Percentiles rank a stretch among this genome's conserved stretches.
phyloP scores from a whole-genome alignment of 305 asterid species.

The Fraxinus nigra region DNA sequence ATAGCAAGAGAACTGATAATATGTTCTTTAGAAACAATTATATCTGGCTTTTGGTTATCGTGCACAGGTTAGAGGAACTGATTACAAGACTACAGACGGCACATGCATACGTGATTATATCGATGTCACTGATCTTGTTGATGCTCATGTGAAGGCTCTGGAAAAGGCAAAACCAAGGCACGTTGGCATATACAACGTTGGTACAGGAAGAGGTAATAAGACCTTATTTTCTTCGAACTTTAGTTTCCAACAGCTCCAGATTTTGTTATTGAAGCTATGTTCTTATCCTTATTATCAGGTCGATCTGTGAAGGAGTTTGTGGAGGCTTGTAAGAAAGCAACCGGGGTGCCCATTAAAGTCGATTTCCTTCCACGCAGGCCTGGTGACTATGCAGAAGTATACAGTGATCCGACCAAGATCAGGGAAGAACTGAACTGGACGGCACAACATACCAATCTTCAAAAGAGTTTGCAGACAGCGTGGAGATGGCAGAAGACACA shows the following conservation, averaged over 20 bases:
- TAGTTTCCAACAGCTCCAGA: neutral
- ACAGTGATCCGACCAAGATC: conserved; percentile 75
- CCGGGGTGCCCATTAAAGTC: conserved; percentile 72
- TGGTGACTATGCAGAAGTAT: conserved; percentile 94
- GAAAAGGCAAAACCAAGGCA: conserved; percentile 42
- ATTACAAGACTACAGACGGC: conserved; percentile 54
- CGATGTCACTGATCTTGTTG: conserved; percentile 52
- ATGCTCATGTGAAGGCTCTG: conserved; percentile 57
- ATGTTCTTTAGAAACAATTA: neutral
- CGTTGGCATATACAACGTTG: conserved; percentile 49
- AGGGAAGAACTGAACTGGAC: conserved; percentile 79
- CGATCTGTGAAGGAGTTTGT: conserved; percentile 94
- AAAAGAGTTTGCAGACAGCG: conserved; percentile 66
- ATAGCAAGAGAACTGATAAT: neutral
- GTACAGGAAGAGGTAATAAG: conserved; percentile 46
- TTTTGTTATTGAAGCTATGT: conserved; percentile 1
- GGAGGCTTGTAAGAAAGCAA: conserved; percentile 86
- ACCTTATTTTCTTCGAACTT: neutral
- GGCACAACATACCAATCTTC: conserved; percentile 63
- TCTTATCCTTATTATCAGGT: conserved; percentile 42
- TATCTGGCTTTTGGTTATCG: neutral
- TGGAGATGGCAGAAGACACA: conserved; percentile 98
- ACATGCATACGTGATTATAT: conserved; percentile 55
- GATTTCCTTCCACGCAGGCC: conserved; percentile 87
- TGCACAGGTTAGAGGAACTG: conserved; percentile 89